These are phyloP conservation scores for Entrophospora sp. DNA, from an alignment of 192 early-diverging fungal genomes.

Conservation along the genomic window DNA sequence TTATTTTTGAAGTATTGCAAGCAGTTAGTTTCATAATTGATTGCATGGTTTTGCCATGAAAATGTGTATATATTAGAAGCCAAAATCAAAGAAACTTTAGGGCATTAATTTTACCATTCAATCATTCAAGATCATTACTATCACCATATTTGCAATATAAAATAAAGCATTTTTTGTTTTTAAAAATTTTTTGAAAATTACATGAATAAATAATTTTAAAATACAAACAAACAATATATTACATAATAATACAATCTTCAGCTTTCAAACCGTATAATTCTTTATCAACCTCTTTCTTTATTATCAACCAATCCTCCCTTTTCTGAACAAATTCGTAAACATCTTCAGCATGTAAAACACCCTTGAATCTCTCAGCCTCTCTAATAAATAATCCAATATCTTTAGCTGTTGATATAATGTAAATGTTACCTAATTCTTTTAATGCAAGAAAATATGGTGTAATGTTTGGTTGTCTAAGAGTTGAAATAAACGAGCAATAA, in stretches of 20 bases:
- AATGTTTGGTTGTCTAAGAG: slow-evolving; percentile 52
- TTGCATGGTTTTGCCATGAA: too few relatives aligned
- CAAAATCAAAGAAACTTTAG: too few relatives aligned
- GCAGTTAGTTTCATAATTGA: too few relatives aligned
- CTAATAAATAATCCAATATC: slow-evolving; percentile 73
- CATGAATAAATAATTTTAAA: too few relatives aligned
- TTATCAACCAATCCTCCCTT: slow-evolving; percentile 70
- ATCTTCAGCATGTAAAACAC: slow-evolving; percentile 66
- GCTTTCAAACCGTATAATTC: slow-evolving; percentile 29
- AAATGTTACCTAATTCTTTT: slow-evolving; percentile 77
- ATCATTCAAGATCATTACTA: too few relatives aligned
- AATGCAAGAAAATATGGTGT: slow-evolving; percentile 68
- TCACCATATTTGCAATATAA: too few relatives aligned
- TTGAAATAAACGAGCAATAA: slow-evolving; percentile 64
- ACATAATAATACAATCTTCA: slow-evolving; percentile 47
- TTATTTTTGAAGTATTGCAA: too few relatives aligned
- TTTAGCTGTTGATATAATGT: slow-evolving; percentile 58
- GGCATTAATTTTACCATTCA: too few relatives aligned
- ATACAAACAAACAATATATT: too few relatives aligned
- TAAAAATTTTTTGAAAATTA: too few relatives aligned
- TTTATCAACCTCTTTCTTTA: slow-evolving; percentile 65
- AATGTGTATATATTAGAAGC: too few relatives aligned
- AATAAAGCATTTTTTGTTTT: too few relatives aligned
- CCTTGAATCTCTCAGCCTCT: slow-evolving; percentile 66
- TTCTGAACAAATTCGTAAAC: slow-evolving; percentile 72